Percentiles rank a stretch among this genome's conserved stretches.
Conservation (phyloP, 768 basidiomycete species). For the Artomyces pyxidatus region DNA sequence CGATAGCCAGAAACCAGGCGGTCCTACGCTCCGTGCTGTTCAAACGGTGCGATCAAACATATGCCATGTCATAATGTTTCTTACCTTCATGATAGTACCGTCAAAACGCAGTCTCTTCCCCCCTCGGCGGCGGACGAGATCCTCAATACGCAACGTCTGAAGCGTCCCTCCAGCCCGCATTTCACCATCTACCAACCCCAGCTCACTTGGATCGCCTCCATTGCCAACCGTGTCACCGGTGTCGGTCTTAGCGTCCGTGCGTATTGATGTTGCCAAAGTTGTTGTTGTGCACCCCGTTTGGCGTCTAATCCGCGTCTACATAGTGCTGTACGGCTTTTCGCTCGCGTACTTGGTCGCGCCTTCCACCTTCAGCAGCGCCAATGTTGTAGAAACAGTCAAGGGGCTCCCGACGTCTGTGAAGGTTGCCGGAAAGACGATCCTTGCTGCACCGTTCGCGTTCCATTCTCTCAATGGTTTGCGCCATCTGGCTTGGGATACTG, state of each 20-base stretch:
- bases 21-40: conserved; percentile 5
- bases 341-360: conserved; percentile 83
- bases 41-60: conserved; percentile 10
- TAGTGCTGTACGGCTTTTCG: conserved; percentile 85
- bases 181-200: conserved; percentile 96
- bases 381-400: conserved; percentile 65
- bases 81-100: conserved; percentile 26
- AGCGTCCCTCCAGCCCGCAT: conserved; percentile 89
- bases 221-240: conserved; percentile 84
- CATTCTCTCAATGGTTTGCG: conserved; percentile 87
- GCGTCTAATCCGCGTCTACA: neutral
- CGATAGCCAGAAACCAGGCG: conserved; percentile 15
- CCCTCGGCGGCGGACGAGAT: conserved; percentile 51
- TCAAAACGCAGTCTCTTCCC: conserved; percentile 61
- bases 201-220: conserved; percentile 83
- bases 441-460: conserved; percentile 86
- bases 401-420: conserved; percentile 73
- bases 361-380: conserved; percentile 66
- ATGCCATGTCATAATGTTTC: neutral
- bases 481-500: conserved; percentile 85
- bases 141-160: conserved; percentile 81
- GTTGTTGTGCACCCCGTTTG: neutral
- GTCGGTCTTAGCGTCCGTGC: conserved; percentile 67
- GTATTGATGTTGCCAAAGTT: conserved; percentile 22
- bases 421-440: conserved; percentile 62